Percentiles rank a stretch among this genome's conserved stretches.
Conservation (phyloP, 1,139 yeast genomes). For the Wickerhamomyces sp. region DNA sequence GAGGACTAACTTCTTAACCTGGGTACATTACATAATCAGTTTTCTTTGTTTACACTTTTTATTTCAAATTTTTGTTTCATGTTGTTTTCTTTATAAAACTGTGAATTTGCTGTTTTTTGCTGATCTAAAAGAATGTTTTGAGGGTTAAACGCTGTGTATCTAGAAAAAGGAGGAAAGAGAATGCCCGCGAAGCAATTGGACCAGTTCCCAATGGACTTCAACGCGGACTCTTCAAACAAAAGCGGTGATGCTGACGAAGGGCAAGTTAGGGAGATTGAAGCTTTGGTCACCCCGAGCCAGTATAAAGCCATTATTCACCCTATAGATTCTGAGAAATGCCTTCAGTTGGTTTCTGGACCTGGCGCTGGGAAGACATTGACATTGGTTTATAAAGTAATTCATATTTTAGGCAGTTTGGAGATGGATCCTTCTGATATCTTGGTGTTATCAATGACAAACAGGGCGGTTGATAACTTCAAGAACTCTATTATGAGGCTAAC, state of each 20-base stretch:
- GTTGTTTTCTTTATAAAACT: too few species aligned
- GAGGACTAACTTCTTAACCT: too few species aligned
- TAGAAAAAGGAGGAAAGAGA: background rate
- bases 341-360: constrained; percentile 63
- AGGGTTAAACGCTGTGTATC: too few species aligned
- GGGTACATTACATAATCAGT: too few species aligned
- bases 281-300: constrained; percentile 33
- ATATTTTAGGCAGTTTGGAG: constrained; percentile 35
- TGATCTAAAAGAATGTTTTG: too few species aligned
- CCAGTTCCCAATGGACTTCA: background rate
- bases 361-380: constrained; percentile 76
- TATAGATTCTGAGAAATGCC: constrained; percentile 32
- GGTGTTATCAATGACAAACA: constrained; percentile 65
- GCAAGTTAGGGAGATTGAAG: background rate
- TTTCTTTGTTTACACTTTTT: too few species aligned
- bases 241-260: too few species aligned
- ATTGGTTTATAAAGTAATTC: constrained; percentile 47
- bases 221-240: background rate
- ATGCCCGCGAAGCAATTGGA: background rate
- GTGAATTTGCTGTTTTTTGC: too few species aligned
- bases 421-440: constrained; percentile 50
- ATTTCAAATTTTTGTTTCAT: too few species aligned
- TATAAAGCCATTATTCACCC: constrained; percentile 33
- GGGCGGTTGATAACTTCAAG: constrained; percentile 55
- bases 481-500: constrained; percentile 32